phyloP scores from a whole-genome alignment of 2,329 filamentous ascomycete species.

The Alternaria metachromatica region DNA sequence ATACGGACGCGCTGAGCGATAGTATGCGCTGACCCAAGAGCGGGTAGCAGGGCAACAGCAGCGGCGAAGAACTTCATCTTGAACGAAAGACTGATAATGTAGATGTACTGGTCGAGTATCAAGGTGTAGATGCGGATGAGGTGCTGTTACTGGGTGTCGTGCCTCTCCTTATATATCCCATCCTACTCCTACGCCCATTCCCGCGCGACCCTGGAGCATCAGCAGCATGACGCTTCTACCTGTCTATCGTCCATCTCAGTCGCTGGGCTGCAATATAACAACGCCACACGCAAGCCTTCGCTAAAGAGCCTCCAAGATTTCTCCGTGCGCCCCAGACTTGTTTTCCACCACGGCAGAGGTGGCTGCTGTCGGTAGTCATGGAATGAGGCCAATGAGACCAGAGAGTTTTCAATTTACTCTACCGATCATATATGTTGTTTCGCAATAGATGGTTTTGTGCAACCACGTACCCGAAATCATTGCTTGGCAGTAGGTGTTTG shows the following conservation, averaged over 20 bases:
- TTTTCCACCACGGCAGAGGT: background rate
- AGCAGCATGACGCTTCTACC: slow-evolving; percentile 1
- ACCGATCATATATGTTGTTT: slow-evolving; percentile 15
- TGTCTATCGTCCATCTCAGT: slow-evolving; percentile 8
- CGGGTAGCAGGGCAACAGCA: slow-evolving; percentile 37
- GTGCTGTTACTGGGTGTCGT: background rate
- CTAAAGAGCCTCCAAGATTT: slow-evolving; percentile 8
- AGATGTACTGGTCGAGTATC: background rate
- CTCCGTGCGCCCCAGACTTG: slow-evolving; percentile 15
- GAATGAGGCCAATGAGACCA: background rate
- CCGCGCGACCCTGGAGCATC: background rate
- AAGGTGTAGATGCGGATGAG: slow-evolving; percentile 6
- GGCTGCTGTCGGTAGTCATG: background rate
- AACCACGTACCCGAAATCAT: slow-evolving; percentile 12
- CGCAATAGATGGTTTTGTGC: slow-evolving; percentile 17
- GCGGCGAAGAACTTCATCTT: slow-evolving; percentile 40
- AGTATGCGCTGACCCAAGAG: slow-evolving; percentile 48
- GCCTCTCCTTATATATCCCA: slow-evolving; percentile 17
- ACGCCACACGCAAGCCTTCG: slow-evolving; percentile 14
- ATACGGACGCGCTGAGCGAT: slow-evolving; percentile 56
- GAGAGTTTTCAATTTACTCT: background rate
- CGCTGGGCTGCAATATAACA: slow-evolving; percentile 13
- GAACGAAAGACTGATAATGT: background rate
- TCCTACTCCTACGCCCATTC: background rate
- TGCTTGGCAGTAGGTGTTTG: slow-evolving; percentile 14